Percentiles rank a stretch among this genome's conserved stretches.
Evolutionary conservation across 768 basidiomycete species (phyloP).

Genomic region (Tricholoma flavovirens): DNA sequence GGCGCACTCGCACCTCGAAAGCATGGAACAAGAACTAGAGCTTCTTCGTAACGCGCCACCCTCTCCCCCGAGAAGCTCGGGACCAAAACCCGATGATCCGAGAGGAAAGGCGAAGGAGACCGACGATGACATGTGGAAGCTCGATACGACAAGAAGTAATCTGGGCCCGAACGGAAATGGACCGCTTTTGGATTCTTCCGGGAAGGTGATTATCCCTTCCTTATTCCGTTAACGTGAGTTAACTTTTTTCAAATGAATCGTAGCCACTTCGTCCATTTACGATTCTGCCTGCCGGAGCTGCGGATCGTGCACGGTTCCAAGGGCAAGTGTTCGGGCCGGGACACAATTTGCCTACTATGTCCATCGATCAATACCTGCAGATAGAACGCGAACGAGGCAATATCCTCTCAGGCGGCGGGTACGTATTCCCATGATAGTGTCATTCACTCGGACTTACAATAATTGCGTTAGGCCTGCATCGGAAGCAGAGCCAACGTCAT

Average conservation of each 20-base stretch:
- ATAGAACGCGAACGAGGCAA: conserved; percentile 82
- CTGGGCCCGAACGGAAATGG: conserved; percentile 47
- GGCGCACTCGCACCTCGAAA: conserved; percentile 60
- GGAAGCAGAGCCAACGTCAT: conserved; percentile 59
- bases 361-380: conserved; percentile 89
- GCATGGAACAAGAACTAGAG: conserved; percentile 65
- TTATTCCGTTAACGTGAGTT: not conserved
- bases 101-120: conserved; percentile 32
- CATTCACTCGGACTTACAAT: conserved; percentile 3
- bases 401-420: conserved; percentile 86
- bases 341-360: conserved; percentile 89
- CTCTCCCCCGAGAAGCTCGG: conserved; percentile 24
- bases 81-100: conserved; percentile 29
- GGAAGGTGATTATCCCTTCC: conserved; percentile 50
- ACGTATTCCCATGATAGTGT: conserved; percentile 21
- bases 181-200: conserved; percentile 65
- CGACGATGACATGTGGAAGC: conserved; percentile 62
- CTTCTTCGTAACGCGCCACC: conserved; percentile 55
- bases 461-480: conserved; percentile 51
- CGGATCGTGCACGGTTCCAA: conserved; percentile 68
- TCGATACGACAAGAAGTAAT: conserved; percentile 49
- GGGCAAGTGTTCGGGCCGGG: conserved; percentile 79
- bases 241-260: not conserved
- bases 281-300: conserved; percentile 69
- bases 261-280: conserved; percentile 91